Conservation (phyloP, 805 yeast species). For the Cyberlindnera xylosilytica region DNA sequence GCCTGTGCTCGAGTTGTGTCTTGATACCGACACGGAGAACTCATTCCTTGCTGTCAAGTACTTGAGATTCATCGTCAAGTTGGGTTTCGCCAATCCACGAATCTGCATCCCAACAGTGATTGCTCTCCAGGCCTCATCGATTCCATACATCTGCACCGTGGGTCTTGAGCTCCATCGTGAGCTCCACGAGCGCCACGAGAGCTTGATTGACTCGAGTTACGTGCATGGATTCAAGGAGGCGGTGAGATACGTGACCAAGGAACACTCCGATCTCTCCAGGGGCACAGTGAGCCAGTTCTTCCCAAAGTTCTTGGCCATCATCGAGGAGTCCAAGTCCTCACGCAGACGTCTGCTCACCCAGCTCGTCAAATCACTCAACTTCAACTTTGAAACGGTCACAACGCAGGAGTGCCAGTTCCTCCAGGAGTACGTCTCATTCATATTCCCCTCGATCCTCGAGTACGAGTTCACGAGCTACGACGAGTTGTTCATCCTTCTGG, state of each 20-base stretch:
- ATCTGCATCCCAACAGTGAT: conserved; percentile 64
- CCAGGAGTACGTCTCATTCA: conserved; percentile 31
- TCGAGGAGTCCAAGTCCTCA: conserved; percentile 38
- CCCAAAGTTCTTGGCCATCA: conserved; percentile 38
- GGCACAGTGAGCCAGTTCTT: conserved; percentile 33
- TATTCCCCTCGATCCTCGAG: conserved; percentile 37
- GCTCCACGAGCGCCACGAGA: conserved; percentile 64
- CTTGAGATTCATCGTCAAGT: conserved; percentile 50
- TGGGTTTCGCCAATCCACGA: conserved; percentile 77
- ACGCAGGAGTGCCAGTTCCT: conserved; percentile 13
- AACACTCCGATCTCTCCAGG: conserved; percentile 3
- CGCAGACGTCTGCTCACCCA: conserved; percentile 39
- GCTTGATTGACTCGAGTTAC: conserved; percentile 64
- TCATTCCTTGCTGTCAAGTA: conserved; percentile 53
- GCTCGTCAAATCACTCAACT: conserved; percentile 31
- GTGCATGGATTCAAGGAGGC: conserved; percentile 61
- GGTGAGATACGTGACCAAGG: conserved; percentile 34
- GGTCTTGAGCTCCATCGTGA: conserved; percentile 54
- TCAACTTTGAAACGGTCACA: conserved; percentile 27
- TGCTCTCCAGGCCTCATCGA: conserved; percentile 60
- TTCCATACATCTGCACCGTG: conserved; percentile 38
- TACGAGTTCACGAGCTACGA: conserved; percentile 43
- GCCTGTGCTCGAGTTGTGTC: conserved; percentile 46
- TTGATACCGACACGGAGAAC: conserved; percentile 41
- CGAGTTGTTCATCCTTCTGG: conserved; percentile 45